Base-by-base conservation (phyloP, 2,329 filamentous ascomycete species). In the Diplodia mutila region DNA sequence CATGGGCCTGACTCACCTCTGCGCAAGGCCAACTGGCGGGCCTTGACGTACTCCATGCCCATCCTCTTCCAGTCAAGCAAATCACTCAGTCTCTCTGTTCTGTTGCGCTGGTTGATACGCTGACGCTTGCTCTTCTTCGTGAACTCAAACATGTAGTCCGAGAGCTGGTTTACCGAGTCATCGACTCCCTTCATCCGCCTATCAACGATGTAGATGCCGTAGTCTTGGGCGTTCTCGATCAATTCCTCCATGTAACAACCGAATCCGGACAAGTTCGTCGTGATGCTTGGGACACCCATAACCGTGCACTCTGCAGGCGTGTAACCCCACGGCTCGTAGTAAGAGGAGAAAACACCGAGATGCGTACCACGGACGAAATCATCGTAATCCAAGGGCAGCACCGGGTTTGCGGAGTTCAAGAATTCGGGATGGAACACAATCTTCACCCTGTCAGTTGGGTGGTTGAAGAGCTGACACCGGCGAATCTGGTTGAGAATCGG, bases 231-330 rank as follows among this genome's bases (percentile, higher is more conserved):
- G 81, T 98, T 98, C 81, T 98, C 94, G 72, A 99, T 98, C 72
- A 98, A 83, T 81, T 98, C 95, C 80, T 99, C 95, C 95, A 99
- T 99, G 80, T 99, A 98, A 81, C 95, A 98, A 61, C 95, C 95
- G 75, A 99, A 99, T 23, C 95, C 95, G 7, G 95, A 98, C 53
- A 99, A 84, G 80, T 99, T 99, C 32, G 94, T 98, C 12, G 95
- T 98, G 81, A 99, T 97, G 80, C 93, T 97, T 52, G 95, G 95
- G 49, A 99, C 94, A 74, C 95, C 95, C 95, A 98, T 98, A 70
- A 98, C 95, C 0, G 95, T 98, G 80, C 95, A 99, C 80, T 98
- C 95, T 64, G 95, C 94, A 0, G 94, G 95, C 2, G 95, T 99
- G 81, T 99, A 99, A 54, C 95, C 95, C 95, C 95, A 99, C 9